Evolutionary conservation across 2,329 filamentous ascomycete species (phyloP).

Genomic region (Acrodontium crateriforme): DNA sequence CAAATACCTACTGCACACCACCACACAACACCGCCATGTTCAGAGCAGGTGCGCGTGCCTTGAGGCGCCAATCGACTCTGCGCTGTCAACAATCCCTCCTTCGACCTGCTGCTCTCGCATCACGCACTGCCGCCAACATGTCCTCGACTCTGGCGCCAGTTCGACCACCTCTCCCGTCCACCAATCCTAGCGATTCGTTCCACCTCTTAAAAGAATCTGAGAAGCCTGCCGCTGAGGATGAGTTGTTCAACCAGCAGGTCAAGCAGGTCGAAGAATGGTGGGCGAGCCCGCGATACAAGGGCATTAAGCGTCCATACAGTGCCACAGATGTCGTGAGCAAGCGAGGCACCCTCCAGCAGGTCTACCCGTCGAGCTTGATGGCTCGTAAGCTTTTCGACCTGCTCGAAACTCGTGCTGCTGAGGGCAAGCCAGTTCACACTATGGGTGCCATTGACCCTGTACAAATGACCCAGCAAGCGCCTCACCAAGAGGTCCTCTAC

Average conservation of each 20-base stretch:
- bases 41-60: slow-evolving; percentile 14
- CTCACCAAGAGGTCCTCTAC: slow-evolving; percentile 91
- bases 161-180: slow-evolving; percentile 46
- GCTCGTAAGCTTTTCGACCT: slow-evolving; percentile 88
- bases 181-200: slow-evolving; percentile 61
- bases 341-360: slow-evolving; percentile 72
- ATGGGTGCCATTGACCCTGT: slow-evolving; percentile 98
- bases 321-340: slow-evolving; percentile 88
- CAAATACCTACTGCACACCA: slow-evolving; percentile 2
- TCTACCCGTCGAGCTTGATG: slow-evolving; percentile 87
- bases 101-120: no score
- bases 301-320: slow-evolving; percentile 83
- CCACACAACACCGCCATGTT: slow-evolving; percentile 12
- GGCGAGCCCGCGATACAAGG: slow-evolving; percentile 68
- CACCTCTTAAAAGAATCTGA: slow-evolving; percentile 66
- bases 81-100: slow-evolving; percentile 8
- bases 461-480: slow-evolving; percentile 97
- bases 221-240: slow-evolving; percentile 67
- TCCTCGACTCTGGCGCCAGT: slow-evolving; percentile 38
- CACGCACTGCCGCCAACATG: slow-evolving; percentile 30
- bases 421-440: slow-evolving; percentile 83
- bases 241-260: slow-evolving; percentile 70
- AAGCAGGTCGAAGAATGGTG: slow-evolving; percentile 84
- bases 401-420: slow-evolving; percentile 60
- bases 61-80: slow-evolving; percentile 19